Conservation (phyloP, 306 rosid species). For the Morella rubra region DNA sequence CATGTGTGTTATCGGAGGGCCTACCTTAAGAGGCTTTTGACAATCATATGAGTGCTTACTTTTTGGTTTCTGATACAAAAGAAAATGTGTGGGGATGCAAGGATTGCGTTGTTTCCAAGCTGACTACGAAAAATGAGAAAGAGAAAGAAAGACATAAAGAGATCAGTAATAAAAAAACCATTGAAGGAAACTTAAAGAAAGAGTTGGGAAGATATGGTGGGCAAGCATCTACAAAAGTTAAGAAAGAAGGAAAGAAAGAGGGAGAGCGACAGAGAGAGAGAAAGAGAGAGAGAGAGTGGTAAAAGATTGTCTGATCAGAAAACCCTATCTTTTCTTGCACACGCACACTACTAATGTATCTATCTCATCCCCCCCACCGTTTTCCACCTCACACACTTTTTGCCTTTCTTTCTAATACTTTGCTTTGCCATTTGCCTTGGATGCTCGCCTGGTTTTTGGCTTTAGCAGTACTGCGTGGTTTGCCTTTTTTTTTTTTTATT, state of each 20-base stretch:
- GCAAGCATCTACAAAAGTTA: conserved; percentile 59
- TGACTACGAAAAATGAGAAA: conserved; percentile 37
- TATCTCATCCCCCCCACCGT: conserved; percentile 35
- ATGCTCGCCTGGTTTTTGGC: conserved; percentile 44
- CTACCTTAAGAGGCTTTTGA: conserved; percentile 51
- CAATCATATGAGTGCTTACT: conserved; percentile 63
- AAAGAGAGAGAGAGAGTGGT: conserved; percentile 30
- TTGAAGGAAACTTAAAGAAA: conserved; percentile 29
- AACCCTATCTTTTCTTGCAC: conserved; percentile 41
- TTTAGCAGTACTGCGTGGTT: conserved; percentile 3
- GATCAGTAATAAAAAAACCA: conserved; percentile 5
- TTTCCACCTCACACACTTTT: conserved; percentile 40
- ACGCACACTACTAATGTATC: conserved; percentile 38
- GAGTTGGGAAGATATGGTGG: conserved; percentile 57
- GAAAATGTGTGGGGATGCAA: conserved; percentile 52
- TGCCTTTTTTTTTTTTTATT: conserved; percentile 7
- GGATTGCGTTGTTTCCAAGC: conserved; percentile 82
- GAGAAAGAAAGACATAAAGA: conserved; percentile 1
- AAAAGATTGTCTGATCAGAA: conserved; percentile 52
- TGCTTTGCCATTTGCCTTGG: conserved; percentile 52
- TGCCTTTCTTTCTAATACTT: conserved; percentile 45
- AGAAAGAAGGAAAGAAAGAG: conserved; percentile 5
- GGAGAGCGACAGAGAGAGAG: neutral
- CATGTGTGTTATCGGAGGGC: conserved; percentile 48
- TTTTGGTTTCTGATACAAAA: conserved; percentile 48